Evolutionary conservation across 2,329 filamentous ascomycete species (phyloP).

Genomic region (Paradendryphiella salina): DNA sequence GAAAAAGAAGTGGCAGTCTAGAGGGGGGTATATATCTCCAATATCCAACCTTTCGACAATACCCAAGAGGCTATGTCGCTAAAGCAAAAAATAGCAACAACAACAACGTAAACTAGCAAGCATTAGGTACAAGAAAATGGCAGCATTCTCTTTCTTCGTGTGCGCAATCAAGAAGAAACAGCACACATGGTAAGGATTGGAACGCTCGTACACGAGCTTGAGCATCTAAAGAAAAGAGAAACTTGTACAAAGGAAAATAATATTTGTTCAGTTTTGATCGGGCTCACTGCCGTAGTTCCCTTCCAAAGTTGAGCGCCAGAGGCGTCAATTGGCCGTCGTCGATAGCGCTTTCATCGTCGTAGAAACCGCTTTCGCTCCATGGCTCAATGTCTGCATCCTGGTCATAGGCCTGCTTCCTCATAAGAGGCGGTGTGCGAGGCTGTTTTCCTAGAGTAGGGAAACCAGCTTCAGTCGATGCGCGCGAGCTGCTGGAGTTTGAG

Average conservation of each 20-base stretch:
- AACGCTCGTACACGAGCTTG: constrained; percentile 1
- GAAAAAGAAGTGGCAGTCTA: constrained; percentile 1
- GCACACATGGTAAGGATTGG: constrained; percentile 1
- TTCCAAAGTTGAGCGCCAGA: constrained; percentile 40
- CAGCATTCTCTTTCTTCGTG: not conserved
- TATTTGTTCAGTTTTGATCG: not conserved
- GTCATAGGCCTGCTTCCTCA: constrained; percentile 61
- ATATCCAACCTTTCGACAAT: constrained; percentile 2
- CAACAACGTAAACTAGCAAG: not conserved
- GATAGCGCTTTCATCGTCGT: constrained; percentile 54
- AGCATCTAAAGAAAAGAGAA: not conserved
- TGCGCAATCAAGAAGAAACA: not conserved
- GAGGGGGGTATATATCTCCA: constrained; percentile 1
- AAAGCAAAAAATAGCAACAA: not conserved
- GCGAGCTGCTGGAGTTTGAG: constrained; percentile 36
- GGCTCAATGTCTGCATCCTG: constrained; percentile 59
- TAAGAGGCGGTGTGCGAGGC: constrained; percentile 57
- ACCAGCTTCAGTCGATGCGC: constrained; percentile 34
- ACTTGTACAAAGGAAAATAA: constrained; percentile 9
- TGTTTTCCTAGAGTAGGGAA: constrained; percentile 41
- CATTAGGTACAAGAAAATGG: constrained; percentile 2
- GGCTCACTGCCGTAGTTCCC: constrained; percentile 26
- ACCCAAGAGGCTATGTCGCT: not conserved
- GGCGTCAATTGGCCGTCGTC: constrained; percentile 47
- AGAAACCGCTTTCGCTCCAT: constrained; percentile 53